Base-by-base conservation (phyloP, 441 rosid species). In the Macaranga tanarius region DNA sequence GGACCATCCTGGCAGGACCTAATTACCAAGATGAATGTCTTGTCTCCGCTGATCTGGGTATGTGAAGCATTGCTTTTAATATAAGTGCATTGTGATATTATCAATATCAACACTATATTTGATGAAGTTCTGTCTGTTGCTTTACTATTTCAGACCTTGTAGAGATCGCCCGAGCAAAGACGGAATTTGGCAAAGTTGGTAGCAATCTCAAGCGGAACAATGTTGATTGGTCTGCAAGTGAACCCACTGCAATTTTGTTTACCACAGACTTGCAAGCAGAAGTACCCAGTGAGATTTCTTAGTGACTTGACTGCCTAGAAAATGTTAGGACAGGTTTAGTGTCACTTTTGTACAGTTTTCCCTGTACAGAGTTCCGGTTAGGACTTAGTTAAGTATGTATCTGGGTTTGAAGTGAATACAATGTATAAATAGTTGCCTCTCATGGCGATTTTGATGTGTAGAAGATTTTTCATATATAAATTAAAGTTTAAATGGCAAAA, bases 31-130 rank as follows among this genome's bases (percentile, higher is more conserved):
- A 63, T 8, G 76, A 71, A 72, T 76, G 76, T 68, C 69, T 72
- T 10, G 48, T 76, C 72, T 76, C 72, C 54, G 76, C 75, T 66
- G 79, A 76, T 54, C 67, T 76, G 38, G 79, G 72, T 71, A 66
- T 60, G 12, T 9, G 16, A 52, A 17, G 38, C 38, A 34, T 34
- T 34, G 38, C 38, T 34, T 7, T 34, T 34, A 34, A 7, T 28
- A 3, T 28, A 28, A 28, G 31, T 34, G 38, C 52, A 48, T 0
- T 38, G 11, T 22, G 10, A 20, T 54, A 11, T 23, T 65, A n/a
- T 5, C 45, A 50, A 10, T 28, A 22, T 58, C 4, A 25, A 47
- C 40, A 15, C 31, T 7, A 9, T 23, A 2, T 25, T 60, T 62
- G 4, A n/a, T 28, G 26, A 25, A 38, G n/a, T 26, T 17, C 44